Evolutionary conservation across 1,139 yeast species (phyloP).

Genomic region (Magnusiomyces sp.): DNA sequence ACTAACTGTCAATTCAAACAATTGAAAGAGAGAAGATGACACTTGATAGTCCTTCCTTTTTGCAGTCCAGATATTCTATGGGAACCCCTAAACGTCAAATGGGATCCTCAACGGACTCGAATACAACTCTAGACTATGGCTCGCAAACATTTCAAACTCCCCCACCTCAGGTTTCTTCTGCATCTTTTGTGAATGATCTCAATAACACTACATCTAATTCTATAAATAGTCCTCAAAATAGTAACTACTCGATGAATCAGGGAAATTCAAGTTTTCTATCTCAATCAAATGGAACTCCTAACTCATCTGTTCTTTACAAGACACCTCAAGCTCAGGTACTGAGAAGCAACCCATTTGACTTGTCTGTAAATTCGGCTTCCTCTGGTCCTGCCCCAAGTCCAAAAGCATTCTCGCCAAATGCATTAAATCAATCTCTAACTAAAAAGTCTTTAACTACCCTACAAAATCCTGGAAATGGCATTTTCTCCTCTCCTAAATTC

Average conservation of each 20-base stretch:
- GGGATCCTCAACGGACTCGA: constrained; percentile 1
- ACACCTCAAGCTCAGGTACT: too few species aligned
- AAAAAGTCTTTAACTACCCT: background rate
- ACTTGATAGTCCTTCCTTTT: constrained; percentile 24
- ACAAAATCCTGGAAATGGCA: background rate
- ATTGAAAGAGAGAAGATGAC: constrained; percentile 18
- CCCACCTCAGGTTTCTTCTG: background rate
- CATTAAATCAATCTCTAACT: background rate
- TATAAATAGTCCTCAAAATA: background rate
- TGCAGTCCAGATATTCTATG: constrained; percentile 22
- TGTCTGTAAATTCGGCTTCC: too few species aligned
- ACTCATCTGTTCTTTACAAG: too few species aligned
- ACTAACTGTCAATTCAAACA: too few species aligned
- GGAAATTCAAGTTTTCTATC: background rate
- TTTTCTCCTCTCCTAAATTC: background rate
- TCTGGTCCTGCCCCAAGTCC: too few species aligned
- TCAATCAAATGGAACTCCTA: background rate
- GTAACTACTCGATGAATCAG: background rate
- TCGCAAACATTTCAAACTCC: background rate
- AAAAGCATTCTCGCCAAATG: background rate
- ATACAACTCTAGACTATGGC: background rate
- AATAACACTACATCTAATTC: background rate
- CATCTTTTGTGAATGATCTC: background rate
- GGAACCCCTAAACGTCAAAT: constrained; percentile 18
- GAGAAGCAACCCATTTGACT: too few species aligned